A percentile compares a stretch with the other conserved stretches of the same genome.
Conservation (phyloP, 2,329 filamentous ascomycete species). For the Trichoderma asperellum region DNA sequence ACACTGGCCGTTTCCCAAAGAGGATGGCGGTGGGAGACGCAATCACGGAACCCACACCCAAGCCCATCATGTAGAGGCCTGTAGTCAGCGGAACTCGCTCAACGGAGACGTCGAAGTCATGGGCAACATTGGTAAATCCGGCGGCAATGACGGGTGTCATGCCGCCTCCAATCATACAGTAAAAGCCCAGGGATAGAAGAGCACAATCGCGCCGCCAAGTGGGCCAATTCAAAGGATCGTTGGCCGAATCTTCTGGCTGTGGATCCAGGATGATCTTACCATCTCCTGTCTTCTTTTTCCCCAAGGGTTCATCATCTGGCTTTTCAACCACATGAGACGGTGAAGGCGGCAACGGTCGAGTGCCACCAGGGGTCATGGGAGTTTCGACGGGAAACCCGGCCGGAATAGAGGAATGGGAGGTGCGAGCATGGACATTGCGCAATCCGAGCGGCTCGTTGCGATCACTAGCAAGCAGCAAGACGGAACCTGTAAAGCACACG, state of each 20-base stretch:
- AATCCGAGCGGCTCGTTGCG: slow-evolving; percentile 64
- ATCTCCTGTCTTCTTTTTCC: slow-evolving; percentile 77
- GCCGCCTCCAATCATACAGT: slow-evolving; percentile 90
- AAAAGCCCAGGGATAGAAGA: slow-evolving; percentile 81
- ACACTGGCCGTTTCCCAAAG: slow-evolving; percentile 88
- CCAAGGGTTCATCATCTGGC: slow-evolving; percentile 36
- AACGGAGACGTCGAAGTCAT: slow-evolving; percentile 65
- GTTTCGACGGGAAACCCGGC: slow-evolving; percentile 48
- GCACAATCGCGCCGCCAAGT: slow-evolving; percentile 78
- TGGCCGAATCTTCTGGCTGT: slow-evolving; percentile 86
- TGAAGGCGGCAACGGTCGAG: slow-evolving; percentile 20
- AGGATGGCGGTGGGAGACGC: slow-evolving; percentile 90
- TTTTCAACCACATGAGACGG: slow-evolving; percentile 26
- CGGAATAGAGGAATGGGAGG: slow-evolving; percentile 61
- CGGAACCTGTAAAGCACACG: slow-evolving; percentile 52
- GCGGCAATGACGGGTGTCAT: slow-evolving; percentile 90
- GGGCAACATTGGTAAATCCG: slow-evolving; percentile 80
- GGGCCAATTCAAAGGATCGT: slow-evolving; percentile 94
- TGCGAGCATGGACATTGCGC: slow-evolving; percentile 59
- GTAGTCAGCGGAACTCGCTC: slow-evolving; percentile 83
- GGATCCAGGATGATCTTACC: slow-evolving; percentile 86
- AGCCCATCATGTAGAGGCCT: slow-evolving; percentile 90
- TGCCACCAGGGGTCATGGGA: slow-evolving; percentile 38
- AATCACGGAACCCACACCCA: slow-evolving; percentile 82
- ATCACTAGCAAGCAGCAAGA: slow-evolving; percentile 58